These are phyloP conservation scores for Pseudogymnoascus sp. DNA, from an alignment of 2,329 filamentous ascomycete species.

Conservation along the genomic window DNA sequence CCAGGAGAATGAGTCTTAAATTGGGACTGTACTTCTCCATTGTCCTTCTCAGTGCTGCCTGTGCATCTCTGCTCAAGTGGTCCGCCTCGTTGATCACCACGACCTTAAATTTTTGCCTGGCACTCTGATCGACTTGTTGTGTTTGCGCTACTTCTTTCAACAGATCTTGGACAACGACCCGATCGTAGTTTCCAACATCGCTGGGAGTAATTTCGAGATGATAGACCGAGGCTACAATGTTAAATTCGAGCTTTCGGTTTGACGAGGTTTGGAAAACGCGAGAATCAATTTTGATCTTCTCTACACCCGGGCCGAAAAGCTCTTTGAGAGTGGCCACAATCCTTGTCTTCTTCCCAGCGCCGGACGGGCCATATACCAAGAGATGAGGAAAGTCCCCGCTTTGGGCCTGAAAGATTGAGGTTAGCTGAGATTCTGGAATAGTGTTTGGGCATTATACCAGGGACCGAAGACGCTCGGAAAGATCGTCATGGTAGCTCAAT, in stretches of 20 bases:
- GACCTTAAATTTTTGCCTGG: constrained; percentile 92
- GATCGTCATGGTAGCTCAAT: constrained; percentile 79
- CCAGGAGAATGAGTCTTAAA: constrained; percentile 78
- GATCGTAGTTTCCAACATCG: constrained; percentile 92
- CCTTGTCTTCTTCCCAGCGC: constrained; percentile 94
- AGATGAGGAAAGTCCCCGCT: constrained; percentile 97
- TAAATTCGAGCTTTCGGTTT: constrained; percentile 98
- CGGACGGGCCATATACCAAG: constrained; percentile 91
- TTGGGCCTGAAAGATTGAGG: constrained; percentile 57
- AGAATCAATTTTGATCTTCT: constrained; percentile 99
- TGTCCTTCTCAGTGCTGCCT: constrained; percentile 85
- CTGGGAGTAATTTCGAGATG: constrained; percentile 97
- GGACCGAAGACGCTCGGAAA: constrained; percentile 78
- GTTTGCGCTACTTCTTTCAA: constrained; percentile 98
- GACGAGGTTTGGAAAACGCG: constrained; percentile 91
- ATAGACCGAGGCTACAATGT: constrained; percentile 94
- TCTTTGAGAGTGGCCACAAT: constrained; percentile 94
- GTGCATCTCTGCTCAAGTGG: constrained; percentile 84
- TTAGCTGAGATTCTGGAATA: constrained; percentile 10
- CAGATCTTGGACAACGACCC: constrained; percentile 90
- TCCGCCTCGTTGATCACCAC: constrained; percentile 99
- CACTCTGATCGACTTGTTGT: constrained; percentile 91
- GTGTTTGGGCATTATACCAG: constrained; percentile 49
- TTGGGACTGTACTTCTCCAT: constrained; percentile 99
- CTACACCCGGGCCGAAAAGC: constrained; percentile 90